Evolutionary conservation across 495 filamentous ascomycete genomes (phyloP).

Genomic region (Aspergillus asperescens): DNA sequence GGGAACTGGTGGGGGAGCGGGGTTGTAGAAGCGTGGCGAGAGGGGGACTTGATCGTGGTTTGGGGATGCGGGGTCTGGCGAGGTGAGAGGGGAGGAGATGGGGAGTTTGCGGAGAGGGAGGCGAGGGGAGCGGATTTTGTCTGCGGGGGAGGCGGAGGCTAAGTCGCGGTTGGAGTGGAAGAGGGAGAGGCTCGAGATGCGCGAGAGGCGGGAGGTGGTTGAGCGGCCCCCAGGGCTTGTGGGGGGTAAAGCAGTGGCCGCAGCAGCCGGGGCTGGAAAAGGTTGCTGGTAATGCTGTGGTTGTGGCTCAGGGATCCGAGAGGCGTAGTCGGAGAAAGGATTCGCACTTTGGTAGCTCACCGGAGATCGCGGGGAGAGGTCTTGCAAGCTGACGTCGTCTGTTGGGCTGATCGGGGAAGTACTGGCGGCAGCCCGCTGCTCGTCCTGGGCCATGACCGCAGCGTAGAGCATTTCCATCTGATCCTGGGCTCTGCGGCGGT

Average conservation of each 20-base stretch:
- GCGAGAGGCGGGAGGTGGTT: slow-evolving; percentile 35
- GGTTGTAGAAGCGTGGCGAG: slow-evolving; percentile 54
- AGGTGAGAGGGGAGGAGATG: slow-evolving; percentile 55
- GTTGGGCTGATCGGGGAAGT: not conserved
- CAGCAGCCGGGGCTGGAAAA: not conserved
- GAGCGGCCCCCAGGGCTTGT: slow-evolving; percentile 25
- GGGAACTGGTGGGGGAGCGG: slow-evolving; percentile 48
- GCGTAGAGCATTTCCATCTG: slow-evolving; percentile 88
- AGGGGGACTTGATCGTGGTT: slow-evolving; percentile 47
- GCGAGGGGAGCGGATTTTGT: slow-evolving; percentile 48
- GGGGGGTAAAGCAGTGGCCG: slow-evolving; percentile 8
- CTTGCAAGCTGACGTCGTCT: slow-evolving; percentile 1
- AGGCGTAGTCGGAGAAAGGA: slow-evolving; percentile 31
- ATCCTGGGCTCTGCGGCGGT: slow-evolving; percentile 64
- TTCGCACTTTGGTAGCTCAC: slow-evolving; percentile 32
- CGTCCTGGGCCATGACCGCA: slow-evolving; percentile 85
- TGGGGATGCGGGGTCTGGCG: slow-evolving; percentile 38
- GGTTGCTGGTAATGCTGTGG: slow-evolving; percentile 6
- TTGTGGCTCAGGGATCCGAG: slow-evolving; percentile 12
- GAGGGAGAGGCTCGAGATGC: slow-evolving; percentile 48
- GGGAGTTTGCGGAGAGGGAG: slow-evolving; percentile 48
- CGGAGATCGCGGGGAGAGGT: slow-evolving; percentile 1
- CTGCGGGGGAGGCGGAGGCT: slow-evolving; percentile 43
- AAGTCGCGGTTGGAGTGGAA: slow-evolving; percentile 36
- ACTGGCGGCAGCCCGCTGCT: slow-evolving; percentile 55